Percentiles rank a stretch among this genome's conserved stretches.
These are phyloP conservation scores for Martiniozyma abietophila DNA, from an alignment of 805 yeast species.

Conservation along the genomic window DNA sequence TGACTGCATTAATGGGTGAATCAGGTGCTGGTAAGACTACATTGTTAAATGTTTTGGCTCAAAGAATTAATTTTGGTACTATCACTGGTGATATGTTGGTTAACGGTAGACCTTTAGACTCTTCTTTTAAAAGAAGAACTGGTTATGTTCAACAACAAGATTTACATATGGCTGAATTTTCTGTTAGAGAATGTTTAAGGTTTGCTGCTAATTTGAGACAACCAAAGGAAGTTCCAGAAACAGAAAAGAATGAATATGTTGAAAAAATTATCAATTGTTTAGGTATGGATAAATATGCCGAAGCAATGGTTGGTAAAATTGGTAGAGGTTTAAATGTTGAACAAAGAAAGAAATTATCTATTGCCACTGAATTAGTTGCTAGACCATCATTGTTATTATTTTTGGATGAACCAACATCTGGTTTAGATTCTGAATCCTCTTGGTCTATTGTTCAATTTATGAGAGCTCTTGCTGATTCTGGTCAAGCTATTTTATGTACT, in stretches of 20 bases:
- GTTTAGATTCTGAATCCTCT: conserved; percentile 48
- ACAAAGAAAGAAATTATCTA: conserved; percentile 43
- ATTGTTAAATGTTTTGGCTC: conserved; percentile 42
- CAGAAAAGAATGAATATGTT: conserved; percentile 34
- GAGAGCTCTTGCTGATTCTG: conserved; percentile 40
- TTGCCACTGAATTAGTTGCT: conserved; percentile 47
- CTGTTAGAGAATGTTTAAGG: conserved; percentile 41
- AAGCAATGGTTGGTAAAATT: conserved; percentile 38
- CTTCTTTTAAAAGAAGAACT: conserved; percentile 43
- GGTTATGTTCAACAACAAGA: conserved; percentile 52
- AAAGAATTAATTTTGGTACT: conserved; percentile 41
- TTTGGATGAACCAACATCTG: conserved; percentile 54
- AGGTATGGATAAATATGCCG: conserved; percentile 37
- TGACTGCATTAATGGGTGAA: conserved; percentile 55
- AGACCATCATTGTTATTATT: conserved; percentile 43
- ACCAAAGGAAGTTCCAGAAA: conserved; percentile 29
- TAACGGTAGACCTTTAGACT: conserved; percentile 40
- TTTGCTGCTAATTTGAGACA: conserved; percentile 45
- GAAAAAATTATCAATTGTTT: conserved; percentile 32
- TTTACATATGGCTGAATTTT: conserved; percentile 39
- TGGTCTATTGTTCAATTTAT: conserved; percentile 47
- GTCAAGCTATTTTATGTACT: conserved; percentile 49
- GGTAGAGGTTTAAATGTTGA: conserved; percentile 46
- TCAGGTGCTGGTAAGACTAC: conserved; percentile 59
- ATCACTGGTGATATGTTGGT: conserved; percentile 50